A percentile compares a stretch with the other conserved stretches of the same genome.
Conservation (phyloP, 2,329 filamentous ascomycete genomes). For the Xylariaceae sp. region DNA sequence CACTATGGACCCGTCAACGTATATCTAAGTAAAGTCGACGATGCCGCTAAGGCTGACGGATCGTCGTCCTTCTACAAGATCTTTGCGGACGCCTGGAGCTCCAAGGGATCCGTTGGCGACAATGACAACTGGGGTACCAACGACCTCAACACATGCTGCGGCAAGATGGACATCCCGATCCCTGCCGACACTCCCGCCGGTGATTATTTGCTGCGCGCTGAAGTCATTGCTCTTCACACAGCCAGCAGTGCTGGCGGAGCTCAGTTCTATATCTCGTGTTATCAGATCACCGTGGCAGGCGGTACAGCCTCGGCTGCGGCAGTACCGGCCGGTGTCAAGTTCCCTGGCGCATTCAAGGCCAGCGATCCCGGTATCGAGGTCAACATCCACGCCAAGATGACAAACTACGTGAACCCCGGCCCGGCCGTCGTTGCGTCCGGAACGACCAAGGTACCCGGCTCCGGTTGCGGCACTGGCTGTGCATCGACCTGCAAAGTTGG, state of each 20-base stretch:
- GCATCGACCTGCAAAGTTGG: constrained; percentile 34
- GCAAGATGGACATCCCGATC: constrained; percentile 39
- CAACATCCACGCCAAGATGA: constrained; percentile 41
- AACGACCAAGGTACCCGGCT: constrained; percentile 35
- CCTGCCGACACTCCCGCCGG: constrained; percentile 37
- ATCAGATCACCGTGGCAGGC: constrained; percentile 27
- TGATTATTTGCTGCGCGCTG: constrained; percentile 40
- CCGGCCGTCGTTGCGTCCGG: constrained; percentile 38
- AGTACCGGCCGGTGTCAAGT: constrained; percentile 24
- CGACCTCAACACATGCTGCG: constrained; percentile 34
- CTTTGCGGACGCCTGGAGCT: constrained; percentile 40
- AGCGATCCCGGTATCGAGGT: constrained; percentile 42
- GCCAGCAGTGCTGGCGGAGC: constrained; percentile 29
- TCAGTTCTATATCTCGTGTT: constrained; percentile 30
- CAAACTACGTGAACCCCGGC: constrained; percentile 38
- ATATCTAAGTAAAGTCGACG: constrained; percentile 46
- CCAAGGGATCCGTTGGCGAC: constrained; percentile 34
- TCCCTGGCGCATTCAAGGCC: constrained; percentile 41
- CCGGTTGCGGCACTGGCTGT: constrained; percentile 33
- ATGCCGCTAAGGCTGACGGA: constrained; percentile 41
- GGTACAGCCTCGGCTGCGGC: constrained; percentile 26
- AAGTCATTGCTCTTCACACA: constrained; percentile 41
- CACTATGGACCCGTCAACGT: constrained; percentile 51
- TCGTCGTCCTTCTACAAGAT: constrained; percentile 49
- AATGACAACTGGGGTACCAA: constrained; percentile 43